A percentile compares a stretch with the other conserved stretches of the same genome.
These are phyloP conservation scores for Dryas alaskensis DNA, from an alignment of 306 rosid species.

Conservation along the genomic window DNA sequence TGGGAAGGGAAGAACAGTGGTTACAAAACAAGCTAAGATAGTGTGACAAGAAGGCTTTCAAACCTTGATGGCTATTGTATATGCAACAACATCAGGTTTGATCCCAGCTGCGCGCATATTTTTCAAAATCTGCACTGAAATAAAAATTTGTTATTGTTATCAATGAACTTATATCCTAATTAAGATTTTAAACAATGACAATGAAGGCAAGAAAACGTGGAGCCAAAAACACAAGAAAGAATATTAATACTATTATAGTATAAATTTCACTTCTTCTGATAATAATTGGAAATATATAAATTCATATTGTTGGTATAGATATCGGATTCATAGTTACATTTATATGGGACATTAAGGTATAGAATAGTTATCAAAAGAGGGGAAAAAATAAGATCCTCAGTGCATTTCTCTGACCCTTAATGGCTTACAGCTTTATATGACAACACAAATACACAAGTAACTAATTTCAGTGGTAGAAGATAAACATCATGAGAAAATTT, in stretches of 20 bases:
- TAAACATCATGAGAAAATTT: background rate
- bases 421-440: background rate
- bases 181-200: constrained; percentile 10
- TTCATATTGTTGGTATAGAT: no score
- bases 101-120: constrained; percentile 65
- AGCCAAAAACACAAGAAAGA: background rate
- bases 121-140: constrained; percentile 66
- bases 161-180: constrained; percentile 25
- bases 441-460: no score
- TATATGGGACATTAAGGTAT: no score
- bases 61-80: constrained; percentile 89
- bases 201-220: background rate
- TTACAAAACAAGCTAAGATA: constrained; percentile 20
- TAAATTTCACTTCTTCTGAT: no score
- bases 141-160: constrained; percentile 27
- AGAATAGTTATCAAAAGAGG: no score
- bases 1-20: constrained; percentile 1
- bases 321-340: no score
- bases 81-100: constrained; percentile 84
- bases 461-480: background rate
- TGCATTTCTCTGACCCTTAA: background rate
- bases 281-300: no score
- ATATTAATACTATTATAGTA: no score
- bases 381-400: background rate
- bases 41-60: constrained; percentile 24